These are phyloP conservation scores for Zygosaccharomyces pseudorouxii DNA, from an alignment of 805 yeast genomes.

Conservation along the genomic window DNA sequence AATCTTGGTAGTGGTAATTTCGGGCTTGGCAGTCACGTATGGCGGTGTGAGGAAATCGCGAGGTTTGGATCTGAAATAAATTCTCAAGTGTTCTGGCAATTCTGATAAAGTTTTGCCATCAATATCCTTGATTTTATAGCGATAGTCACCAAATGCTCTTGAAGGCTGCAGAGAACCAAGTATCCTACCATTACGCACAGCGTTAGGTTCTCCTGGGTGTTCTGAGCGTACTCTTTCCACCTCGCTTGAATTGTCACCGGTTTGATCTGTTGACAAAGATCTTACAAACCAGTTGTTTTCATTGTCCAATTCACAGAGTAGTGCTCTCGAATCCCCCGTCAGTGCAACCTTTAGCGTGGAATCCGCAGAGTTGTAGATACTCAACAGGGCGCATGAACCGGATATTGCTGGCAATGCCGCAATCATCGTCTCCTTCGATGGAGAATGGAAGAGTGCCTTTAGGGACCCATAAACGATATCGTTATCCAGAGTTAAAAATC, in stretches of 20 bases:
- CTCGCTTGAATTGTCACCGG: slow-evolving; percentile 87
- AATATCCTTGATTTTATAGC: slow-evolving; percentile 75
- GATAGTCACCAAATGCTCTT: slow-evolving; percentile 95
- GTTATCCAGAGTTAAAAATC: slow-evolving; percentile 78
- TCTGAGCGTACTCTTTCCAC: slow-evolving; percentile 76
- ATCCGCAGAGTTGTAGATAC: slow-evolving; percentile 77
- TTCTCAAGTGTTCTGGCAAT: slow-evolving; percentile 71
- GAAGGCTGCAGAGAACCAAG: slow-evolving; percentile 93
- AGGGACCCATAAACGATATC: slow-evolving; percentile 78
- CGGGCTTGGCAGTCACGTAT: slow-evolving; percentile 96
- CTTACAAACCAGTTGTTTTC: slow-evolving; percentile 79
- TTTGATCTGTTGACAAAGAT: slow-evolving; percentile 85
- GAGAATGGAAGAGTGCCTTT: slow-evolving; percentile 60
- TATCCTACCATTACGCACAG: slow-evolving; percentile 80
- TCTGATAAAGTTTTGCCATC: slow-evolving; percentile 42
- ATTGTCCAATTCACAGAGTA: slow-evolving; percentile 66
- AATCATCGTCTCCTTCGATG: slow-evolving; percentile 54
- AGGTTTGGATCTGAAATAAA: slow-evolving; percentile 78
- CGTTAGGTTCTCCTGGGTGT: slow-evolving; percentile 89
- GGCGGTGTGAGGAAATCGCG: slow-evolving; percentile 82
- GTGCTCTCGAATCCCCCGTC: slow-evolving; percentile 93
- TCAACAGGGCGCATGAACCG: slow-evolving; percentile 88
- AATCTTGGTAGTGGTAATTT: slow-evolving; percentile 73
- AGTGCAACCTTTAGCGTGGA: slow-evolving; percentile 81
- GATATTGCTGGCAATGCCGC: slow-evolving; percentile 86